Evolutionary conservation across 371 early-diverging fungal species (phyloP).

Genomic region (Rhizoclosmatium hyalinum): DNA sequence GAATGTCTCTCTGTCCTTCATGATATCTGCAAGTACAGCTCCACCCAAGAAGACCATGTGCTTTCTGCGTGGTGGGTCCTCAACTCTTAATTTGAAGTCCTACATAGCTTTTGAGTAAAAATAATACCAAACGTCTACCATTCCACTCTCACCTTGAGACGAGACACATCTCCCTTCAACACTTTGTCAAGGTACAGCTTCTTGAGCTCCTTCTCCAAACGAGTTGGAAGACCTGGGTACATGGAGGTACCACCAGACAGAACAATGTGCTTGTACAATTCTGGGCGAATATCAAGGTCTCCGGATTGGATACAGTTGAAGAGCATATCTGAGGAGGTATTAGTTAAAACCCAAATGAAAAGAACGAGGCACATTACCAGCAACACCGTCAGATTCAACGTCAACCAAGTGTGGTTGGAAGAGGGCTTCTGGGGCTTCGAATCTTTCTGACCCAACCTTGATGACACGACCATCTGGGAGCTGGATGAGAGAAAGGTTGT

Average conservation of each 20-base stretch:
- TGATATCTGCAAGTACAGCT: conserved; percentile 94
- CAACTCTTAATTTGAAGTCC: conserved; percentile 97
- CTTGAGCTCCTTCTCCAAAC: conserved; percentile 97
- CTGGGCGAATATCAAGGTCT: conserved; percentile 91
- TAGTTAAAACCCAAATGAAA: neutral
- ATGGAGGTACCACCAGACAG: conserved; percentile 97
- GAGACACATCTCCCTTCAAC: conserved; percentile 80
- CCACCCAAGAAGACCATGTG: conserved; percentile 99
- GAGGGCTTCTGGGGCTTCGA: conserved; percentile 97
- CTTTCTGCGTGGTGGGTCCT: conserved; percentile 96
- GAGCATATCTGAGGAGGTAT: conserved; percentile 74
- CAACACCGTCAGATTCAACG: conserved; percentile 91
- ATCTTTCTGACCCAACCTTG: conserved; percentile 96
- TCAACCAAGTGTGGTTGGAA: conserved; percentile 97
- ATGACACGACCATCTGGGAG: conserved; percentile 98
- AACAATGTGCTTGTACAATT: conserved; percentile 95
- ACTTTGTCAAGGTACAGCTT: conserved; percentile 91
- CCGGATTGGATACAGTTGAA: conserved; percentile 91
- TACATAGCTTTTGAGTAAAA: conserved; percentile 36
- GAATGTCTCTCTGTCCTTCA: conserved; percentile 89
- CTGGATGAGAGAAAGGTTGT: conserved; percentile 41
- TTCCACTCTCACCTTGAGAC: conserved; percentile 73
- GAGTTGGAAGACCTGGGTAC: conserved; percentile 96
- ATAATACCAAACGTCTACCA: neutral
- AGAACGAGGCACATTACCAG: conserved; percentile 61